Evolutionary conservation across 768 basidiomycete species (phyloP), one percentile per base, ranked within the genome.

Genomic region (Trametes coccinea): DNA sequence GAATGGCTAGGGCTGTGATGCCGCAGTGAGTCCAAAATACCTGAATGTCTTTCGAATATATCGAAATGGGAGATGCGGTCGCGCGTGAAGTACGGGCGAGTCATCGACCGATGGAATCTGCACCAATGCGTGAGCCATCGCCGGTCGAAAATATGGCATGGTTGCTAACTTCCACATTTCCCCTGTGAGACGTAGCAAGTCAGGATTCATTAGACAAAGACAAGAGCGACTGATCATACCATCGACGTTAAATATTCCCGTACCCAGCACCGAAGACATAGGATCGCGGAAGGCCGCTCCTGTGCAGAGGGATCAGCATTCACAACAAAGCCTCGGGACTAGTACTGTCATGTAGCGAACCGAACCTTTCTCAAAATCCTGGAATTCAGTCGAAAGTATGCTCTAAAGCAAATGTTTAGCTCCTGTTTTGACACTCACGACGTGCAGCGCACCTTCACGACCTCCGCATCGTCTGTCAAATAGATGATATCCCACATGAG

Each of bases 231-330:
- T 7, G 27, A 37, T 11, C 72, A 54, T 56, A 78, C 82, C 81
- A 66, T 83, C 81, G 2, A 81, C 78, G 62, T 83, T 85, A 71
- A 86, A 85, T 5, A 86, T 78, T 5, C 85, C 85, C 0, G 74
- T 78, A 14, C 84, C 84, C 14, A 84, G 67, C 13, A 83, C 70
- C 10, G 68, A 65, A 30, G 70, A 46, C 16, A 75, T 71, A 14
- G 70, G 68, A 44, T 67, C 61, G 43, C 67, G 67, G 56, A 80
- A 77, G 14, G 63, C 66, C 14, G 64, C 67, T 0, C 78, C 78
- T 80, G 57, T 6, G 27, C 62, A 10, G 22, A 53, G 29, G 30
- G 7, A 39, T 33, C 2, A 51, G n/a, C 22, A 22, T 9, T 41
- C 10, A 7, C 6, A 6, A 48, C 3, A 33, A 8, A 44, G 46